Percentiles rank a stretch among this genome's conserved stretches.
Conservation (phyloP, 2,329 filamentous ascomycete species). For the Penicillium capsulatum region DNA sequence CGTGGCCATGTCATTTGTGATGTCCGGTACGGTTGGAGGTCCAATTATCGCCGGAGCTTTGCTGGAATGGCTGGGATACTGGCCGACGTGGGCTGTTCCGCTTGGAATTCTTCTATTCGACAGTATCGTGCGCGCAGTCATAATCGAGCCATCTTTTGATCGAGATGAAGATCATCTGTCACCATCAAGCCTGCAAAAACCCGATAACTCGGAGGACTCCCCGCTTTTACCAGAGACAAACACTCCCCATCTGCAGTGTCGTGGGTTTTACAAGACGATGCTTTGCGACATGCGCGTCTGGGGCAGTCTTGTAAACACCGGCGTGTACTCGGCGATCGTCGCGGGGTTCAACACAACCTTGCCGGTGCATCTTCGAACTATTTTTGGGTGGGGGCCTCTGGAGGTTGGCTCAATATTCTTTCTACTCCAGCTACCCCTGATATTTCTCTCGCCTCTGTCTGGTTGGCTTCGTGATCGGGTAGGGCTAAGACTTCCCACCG, state of each 20-base stretch:
- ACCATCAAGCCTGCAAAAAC: neutral
- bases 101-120: constrained; percentile 27
- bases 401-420: constrained; percentile 56
- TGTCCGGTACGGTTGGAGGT: constrained; percentile 26
- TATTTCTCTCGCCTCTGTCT: constrained; percentile 37
- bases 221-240: no score
- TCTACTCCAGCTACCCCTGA: constrained; percentile 53
- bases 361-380: constrained; percentile 51
- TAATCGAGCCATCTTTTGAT: constrained; percentile 22
- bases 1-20: constrained; percentile 23
- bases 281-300: constrained; percentile 30
- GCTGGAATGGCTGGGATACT: constrained; percentile 30
- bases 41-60: constrained; percentile 28
- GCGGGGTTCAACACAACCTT: constrained; percentile 54
- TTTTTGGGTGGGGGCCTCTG: constrained; percentile 54
- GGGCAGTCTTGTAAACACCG: constrained; percentile 38
- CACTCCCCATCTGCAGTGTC: no score
- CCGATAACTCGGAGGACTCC: neutral
- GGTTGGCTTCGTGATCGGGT: neutral
- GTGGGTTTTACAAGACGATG: no score
- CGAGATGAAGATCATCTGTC: no score
- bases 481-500: no score
- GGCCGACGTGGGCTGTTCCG: constrained; percentile 28
- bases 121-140: constrained; percentile 16
- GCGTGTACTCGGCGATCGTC: constrained; percentile 49